Percentiles rank a stretch among this genome's conserved stretches.
Evolutionary conservation across 139 green algal genomes (phyloP).

Genomic region (Yamagishiella unicocca): DNA sequence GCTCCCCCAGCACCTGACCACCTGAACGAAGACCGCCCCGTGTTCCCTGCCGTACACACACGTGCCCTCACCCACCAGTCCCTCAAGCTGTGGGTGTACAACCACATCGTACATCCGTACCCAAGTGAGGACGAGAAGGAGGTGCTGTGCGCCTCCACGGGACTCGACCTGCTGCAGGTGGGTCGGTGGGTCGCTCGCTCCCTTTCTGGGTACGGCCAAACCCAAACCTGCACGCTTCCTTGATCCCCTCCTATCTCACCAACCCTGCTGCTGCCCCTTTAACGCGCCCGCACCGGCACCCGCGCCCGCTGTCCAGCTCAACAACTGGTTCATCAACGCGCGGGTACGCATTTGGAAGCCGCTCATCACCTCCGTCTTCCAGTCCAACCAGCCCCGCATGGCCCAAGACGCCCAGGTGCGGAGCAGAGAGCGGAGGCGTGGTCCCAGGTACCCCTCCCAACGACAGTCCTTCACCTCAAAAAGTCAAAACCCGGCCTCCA

Average conservation of each 20-base stretch:
- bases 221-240: neutral
- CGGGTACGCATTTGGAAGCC: slow-evolving; percentile 69
- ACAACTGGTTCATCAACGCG: slow-evolving; percentile 78
- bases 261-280: too few relatives aligned
- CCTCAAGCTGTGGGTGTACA: slow-evolving; percentile 66
- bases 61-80: too few relatives aligned
- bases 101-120: slow-evolving; percentile 65
- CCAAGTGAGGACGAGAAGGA: slow-evolving; percentile 65
- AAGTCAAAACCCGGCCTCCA: too few relatives aligned
- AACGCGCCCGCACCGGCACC: too few relatives aligned
- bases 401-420: slow-evolving; percentile 45
- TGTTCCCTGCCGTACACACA: too few relatives aligned
- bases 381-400: slow-evolving; percentile 44
- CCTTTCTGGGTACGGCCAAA: too few relatives aligned
- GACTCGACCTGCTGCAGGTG: slow-evolving; percentile 58
- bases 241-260: neutral
- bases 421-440: neutral
- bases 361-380: slow-evolving; percentile 57
- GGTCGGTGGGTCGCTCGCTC: neutral
- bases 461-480: too few relatives aligned
- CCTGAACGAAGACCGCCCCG: neutral
- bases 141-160: slow-evolving; percentile 48
- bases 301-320: slow-evolving; percentile 38
- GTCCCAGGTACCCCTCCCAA: too few relatives aligned
- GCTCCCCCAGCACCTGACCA: too few relatives aligned